Evolutionary conservation across 2,329 filamentous ascomycete species (phyloP).

Genomic region (Trichoderma atroviride): DNA sequence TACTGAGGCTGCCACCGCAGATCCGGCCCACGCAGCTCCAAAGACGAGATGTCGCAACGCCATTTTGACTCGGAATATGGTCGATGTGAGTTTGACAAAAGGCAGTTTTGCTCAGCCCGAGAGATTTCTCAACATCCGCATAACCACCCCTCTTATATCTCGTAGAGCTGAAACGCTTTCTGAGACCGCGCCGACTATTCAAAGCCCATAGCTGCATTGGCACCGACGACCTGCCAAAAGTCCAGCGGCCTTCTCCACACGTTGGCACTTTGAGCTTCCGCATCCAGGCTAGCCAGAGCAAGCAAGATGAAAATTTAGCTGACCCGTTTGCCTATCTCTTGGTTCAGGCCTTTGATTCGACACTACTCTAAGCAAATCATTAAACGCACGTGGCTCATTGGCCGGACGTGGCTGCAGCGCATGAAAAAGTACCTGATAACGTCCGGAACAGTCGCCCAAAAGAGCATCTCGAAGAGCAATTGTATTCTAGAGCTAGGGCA

Average conservation of each 20-base stretch:
- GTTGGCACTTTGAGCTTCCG: not conserved
- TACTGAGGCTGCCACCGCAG: conserved; percentile 5
- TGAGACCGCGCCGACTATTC: not conserved
- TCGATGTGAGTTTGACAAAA: not conserved
- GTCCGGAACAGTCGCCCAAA: not conserved
- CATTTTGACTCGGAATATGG: not conserved
- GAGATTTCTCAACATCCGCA: not conserved
- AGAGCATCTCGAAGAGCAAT: not conserved
- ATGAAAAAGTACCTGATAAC: not conserved
- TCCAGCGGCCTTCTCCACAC: conserved; percentile 8
- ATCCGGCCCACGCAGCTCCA: conserved; percentile 1
- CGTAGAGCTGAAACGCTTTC: not conserved
- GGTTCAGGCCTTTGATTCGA: not conserved
- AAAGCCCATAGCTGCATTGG: not conserved
- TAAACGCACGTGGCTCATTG: not conserved
- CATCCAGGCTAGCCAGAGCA: conserved; percentile 2
- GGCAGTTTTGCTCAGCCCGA: not conserved
- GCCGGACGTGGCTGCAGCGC: not conserved
- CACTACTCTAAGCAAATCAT: not conserved
- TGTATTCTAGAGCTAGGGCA: not conserved
- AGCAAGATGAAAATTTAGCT: not conserved
- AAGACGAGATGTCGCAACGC: not conserved
- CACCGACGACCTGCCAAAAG: conserved; percentile 1
- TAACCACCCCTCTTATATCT: not conserved
- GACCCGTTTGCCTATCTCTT: not conserved